Conservation (phyloP, 2,329 filamentous ascomycete species). For the Pseudogymnoascus sp. region DNA sequence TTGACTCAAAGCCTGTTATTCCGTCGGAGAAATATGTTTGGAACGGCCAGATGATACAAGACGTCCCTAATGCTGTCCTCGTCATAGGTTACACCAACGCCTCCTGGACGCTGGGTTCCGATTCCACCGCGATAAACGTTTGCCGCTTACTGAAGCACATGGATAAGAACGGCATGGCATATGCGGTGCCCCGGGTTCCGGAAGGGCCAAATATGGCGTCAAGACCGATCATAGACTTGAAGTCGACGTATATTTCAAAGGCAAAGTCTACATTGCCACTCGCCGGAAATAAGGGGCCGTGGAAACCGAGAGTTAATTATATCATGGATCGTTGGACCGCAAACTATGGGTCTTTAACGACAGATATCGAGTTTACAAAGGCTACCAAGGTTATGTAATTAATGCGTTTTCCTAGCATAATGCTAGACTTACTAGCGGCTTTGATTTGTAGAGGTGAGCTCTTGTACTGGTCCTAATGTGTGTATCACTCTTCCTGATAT, state of each 20-base stretch:
- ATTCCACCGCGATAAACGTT: constrained; percentile 27
- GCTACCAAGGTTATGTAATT: not conserved
- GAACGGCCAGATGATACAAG: constrained; percentile 58
- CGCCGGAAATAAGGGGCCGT: constrained; percentile 21
- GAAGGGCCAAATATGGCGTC: constrained; percentile 11
- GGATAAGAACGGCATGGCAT: constrained; percentile 13
- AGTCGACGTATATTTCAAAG: constrained; percentile 22
- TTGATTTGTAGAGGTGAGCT: not conserved
- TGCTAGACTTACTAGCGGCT: not conserved
- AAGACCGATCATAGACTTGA: constrained; percentile 18
- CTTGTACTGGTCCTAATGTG: not conserved
- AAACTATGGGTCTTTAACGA: constrained; percentile 21
- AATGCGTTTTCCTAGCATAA: not conserved
- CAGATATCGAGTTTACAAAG: constrained; percentile 14
- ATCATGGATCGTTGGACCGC: constrained; percentile 24
- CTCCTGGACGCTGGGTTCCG: constrained; percentile 60
- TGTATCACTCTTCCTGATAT: not conserved
- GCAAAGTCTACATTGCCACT: constrained; percentile 19
- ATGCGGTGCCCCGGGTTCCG: constrained; percentile 16
- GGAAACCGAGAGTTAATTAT: constrained; percentile 24
- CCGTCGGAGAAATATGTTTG: constrained; percentile 48
- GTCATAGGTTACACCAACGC: constrained; percentile 59
- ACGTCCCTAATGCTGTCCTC: constrained; percentile 54
- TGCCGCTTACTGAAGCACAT: constrained; percentile 25
- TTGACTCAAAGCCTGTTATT: constrained; percentile 46